These are phyloP conservation scores for Aspergillus sp. DNA, from an alignment of 2,329 filamentous ascomycete species.

Conservation along the genomic window DNA sequence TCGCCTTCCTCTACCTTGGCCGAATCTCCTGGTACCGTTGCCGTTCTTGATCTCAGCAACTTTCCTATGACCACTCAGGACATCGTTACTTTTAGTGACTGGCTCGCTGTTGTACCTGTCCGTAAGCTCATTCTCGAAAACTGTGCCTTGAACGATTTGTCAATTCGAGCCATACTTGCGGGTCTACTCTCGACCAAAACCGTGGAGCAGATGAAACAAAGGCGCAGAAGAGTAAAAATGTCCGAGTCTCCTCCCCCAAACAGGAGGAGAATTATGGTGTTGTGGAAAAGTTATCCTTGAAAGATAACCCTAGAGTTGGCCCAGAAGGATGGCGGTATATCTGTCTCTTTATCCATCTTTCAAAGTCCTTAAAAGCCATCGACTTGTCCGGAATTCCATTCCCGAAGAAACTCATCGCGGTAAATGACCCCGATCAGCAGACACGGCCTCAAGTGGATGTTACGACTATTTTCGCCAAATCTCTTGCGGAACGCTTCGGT, in stretches of 20 bases:
- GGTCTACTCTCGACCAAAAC: slow-evolving; percentile 77
- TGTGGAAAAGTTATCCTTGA: slow-evolving; percentile 80
- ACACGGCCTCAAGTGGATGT: slow-evolving; percentile 43
- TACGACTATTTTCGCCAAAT: slow-evolving; percentile 65
- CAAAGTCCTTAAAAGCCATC: slow-evolving; percentile 75
- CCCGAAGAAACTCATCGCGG: slow-evolving; percentile 43
- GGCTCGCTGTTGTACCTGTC: slow-evolving; percentile 87
- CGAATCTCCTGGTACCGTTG: slow-evolving; percentile 67
- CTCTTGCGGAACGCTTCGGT: slow-evolving; percentile 70
- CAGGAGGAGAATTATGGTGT: slow-evolving; percentile 53
- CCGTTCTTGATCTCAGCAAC: slow-evolving; percentile 76
- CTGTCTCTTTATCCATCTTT: slow-evolving; percentile 84
- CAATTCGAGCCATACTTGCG: slow-evolving; percentile 77
- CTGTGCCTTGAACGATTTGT: slow-evolving; percentile 81
- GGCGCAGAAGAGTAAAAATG: slow-evolving; percentile 36
- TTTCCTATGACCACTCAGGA: slow-evolving; percentile 81
- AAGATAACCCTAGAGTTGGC: slow-evolving; percentile 82
- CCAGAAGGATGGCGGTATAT: slow-evolving; percentile 88
- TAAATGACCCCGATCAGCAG: slow-evolving; percentile 18
- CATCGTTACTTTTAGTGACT: slow-evolving; percentile 83
- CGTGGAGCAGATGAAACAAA: slow-evolving; percentile 53
- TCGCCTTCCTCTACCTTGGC: slow-evolving; percentile 62
- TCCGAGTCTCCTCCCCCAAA: slow-evolving; percentile 23
- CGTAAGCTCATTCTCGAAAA: slow-evolving; percentile 82
- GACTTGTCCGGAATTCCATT: slow-evolving; percentile 84